Evolutionary conservation across 495 filamentous ascomycete species (phyloP).

Genomic region (Wilcoxina mikolae): DNA sequence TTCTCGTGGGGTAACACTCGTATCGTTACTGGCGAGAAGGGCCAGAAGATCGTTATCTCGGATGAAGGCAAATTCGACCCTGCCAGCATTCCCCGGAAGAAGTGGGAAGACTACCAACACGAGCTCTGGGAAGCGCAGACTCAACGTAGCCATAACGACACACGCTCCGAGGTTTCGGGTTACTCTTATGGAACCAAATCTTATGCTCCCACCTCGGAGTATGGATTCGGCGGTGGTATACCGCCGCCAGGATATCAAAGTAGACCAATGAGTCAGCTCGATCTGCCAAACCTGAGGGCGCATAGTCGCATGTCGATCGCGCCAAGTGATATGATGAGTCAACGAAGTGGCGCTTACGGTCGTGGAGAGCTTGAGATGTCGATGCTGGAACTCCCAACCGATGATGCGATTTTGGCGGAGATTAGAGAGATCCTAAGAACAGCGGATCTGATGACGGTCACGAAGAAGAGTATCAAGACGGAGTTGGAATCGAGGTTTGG

Average conservation of each 20-base stretch:
- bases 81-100: slow-evolving; percentile 80
- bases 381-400: slow-evolving; percentile 55
- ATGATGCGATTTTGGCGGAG: slow-evolving; percentile 83
- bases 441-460: slow-evolving; percentile 90
- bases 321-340: slow-evolving; percentile 54
- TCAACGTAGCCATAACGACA: slow-evolving; percentile 50
- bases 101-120: slow-evolving; percentile 96
- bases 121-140: slow-evolving; percentile 95
- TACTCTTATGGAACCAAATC: slow-evolving; percentile 82
- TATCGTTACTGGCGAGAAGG: slow-evolving; percentile 91
- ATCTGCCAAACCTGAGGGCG: slow-evolving; percentile 31
- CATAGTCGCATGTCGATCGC: slow-evolving; percentile 59
- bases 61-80: slow-evolving; percentile 99
- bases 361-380: slow-evolving; percentile 48
- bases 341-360: slow-evolving; percentile 37
- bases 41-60: slow-evolving; percentile 79
- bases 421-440: slow-evolving; percentile 83
- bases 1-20: slow-evolving; percentile 97
- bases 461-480: slow-evolving; percentile 93
- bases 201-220: slow-evolving; percentile 51
- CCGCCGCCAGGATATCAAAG: slow-evolving; percentile 18
- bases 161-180: slow-evolving; percentile 75
- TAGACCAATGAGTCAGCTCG: slow-evolving; percentile 62
- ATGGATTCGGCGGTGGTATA: slow-evolving; percentile 40
- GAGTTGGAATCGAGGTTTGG: slow-evolving; percentile 85